Conservation (phyloP, 2,329 filamentous ascomycete species). For the Verticillium dahliae region DNA sequence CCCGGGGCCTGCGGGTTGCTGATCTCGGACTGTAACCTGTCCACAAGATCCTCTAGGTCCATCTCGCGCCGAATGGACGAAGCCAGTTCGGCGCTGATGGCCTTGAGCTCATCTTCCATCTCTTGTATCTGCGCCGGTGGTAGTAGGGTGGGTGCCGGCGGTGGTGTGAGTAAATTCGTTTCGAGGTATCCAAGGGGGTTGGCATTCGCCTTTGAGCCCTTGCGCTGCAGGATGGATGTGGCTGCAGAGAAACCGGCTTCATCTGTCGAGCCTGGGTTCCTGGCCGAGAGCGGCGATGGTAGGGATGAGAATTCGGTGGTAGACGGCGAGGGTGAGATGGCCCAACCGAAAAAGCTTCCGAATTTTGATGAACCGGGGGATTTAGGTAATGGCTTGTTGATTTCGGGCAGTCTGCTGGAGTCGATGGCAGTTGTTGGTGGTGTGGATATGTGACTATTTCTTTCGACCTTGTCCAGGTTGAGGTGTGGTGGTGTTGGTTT, state of each 20-base stretch:
- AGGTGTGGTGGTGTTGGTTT: constrained; percentile 48
- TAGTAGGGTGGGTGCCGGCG: constrained; percentile 28
- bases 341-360: constrained; percentile 49
- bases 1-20: constrained; percentile 50
- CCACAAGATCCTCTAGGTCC: constrained; percentile 91
- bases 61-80: constrained; percentile 91
- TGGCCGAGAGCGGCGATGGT: constrained; percentile 44
- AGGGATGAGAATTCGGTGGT: constrained; percentile 46
- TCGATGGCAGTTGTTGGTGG: constrained; percentile 15
- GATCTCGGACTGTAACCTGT: constrained; percentile 75
- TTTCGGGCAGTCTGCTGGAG: constrained; percentile 24
- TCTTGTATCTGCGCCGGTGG: constrained; percentile 62
- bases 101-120: constrained; percentile 88
- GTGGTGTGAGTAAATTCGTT: constrained; percentile 44
- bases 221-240: constrained; percentile 16
- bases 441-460: constrained; percentile 14
- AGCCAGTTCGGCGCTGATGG: constrained; percentile 88
- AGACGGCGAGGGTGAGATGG: constrained; percentile 36
- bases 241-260: constrained; percentile 20
- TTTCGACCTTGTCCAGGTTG: constrained; percentile 36
- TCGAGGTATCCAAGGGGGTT: constrained; percentile 43
- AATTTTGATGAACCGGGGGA: constrained; percentile 45
- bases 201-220: constrained; percentile 28
- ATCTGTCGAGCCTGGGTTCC: constrained; percentile 29
- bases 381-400: constrained; percentile 49